Base-by-base conservation (phyloP, 202 grass and related monocot genomes). In the Setaria italica region DNA sequence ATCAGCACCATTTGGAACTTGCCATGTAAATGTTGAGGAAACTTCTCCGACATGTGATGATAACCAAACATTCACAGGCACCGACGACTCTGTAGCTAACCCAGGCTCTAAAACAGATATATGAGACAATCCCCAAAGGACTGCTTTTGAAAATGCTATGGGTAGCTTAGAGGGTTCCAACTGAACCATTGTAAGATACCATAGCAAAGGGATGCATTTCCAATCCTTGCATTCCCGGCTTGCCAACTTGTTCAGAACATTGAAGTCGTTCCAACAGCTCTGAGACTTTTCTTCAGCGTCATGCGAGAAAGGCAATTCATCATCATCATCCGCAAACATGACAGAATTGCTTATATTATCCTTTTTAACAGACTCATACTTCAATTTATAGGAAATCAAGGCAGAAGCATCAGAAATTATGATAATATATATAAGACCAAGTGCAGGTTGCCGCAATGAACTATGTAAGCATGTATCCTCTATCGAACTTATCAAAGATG, bases 401-500 rank as follows among this genome's bases (percentile, higher is more conserved):
- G 96, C 96, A 91, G 93, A 99, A 88, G 90, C 89, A 92, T 99
- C 96, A 74, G 96, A 95, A 85, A 99, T 90, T 86, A 96, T 83
- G 63, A 96, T 87, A 80, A 90, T 89, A 82, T 94, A 94, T 62
- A 99, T 99, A 54, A 99, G 96, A 92, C 91, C 93, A 81, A 99
- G 92, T 67, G 96, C 93, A 77, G 96, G 96, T 78, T 99, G 96
- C 30, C 96, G 91, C 80, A 99, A 88, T 75, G 96, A 92, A 88
- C n/a, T 80, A 86, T 99, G 93, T 71, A 99, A 87, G 45, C 81
- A 92, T 73, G 80, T 89, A 78, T 99, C 93, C 86, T 85, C 93
- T 80, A 99, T 78, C 10, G 90, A 95, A 84, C 85, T 94, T 66
- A 96, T 88, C 85, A 99, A 94, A 87, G 93, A 92, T 76, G 93